Evolutionary conservation across 1,284 basidiomycete genomes (phyloP).

Genomic region (Phaffia rhodozyma): DNA sequence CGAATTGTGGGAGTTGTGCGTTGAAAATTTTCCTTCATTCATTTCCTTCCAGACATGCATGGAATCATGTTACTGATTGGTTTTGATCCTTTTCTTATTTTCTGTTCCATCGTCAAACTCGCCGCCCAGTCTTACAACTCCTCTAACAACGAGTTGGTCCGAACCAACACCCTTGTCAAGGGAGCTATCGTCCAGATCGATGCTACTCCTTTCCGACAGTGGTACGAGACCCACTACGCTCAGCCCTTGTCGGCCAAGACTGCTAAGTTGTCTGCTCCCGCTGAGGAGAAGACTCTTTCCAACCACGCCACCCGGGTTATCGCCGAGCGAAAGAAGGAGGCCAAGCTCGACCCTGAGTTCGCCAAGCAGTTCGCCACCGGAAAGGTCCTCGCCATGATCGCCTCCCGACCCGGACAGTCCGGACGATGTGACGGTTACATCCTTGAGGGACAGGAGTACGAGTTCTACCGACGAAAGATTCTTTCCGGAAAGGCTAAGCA

Average conservation of each 20-base stretch:
- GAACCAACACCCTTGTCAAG: slow-evolving; percentile 96
- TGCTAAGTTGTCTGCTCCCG: slow-evolving; percentile 40
- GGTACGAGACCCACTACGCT: slow-evolving; percentile 94
- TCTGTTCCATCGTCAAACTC: background rate
- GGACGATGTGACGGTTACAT: slow-evolving; percentile 91
- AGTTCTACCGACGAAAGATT: slow-evolving; percentile 90
- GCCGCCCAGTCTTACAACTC: slow-evolving; percentile 75
- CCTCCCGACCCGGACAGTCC: slow-evolving; percentile 85
- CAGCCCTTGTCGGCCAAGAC: slow-evolving; percentile 67
- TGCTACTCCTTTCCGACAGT: slow-evolving; percentile 93
- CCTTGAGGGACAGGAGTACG: slow-evolving; percentile 40
- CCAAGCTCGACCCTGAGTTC: slow-evolving; percentile 61
- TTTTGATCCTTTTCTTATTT: background rate
- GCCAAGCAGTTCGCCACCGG: slow-evolving; percentile 61
- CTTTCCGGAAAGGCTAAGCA: slow-evolving; percentile 72
- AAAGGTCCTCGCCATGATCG: slow-evolving; percentile 64
- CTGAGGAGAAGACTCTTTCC: slow-evolving; percentile 63
- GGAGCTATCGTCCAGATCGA: slow-evolving; percentile 87
- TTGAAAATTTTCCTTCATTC: slow-evolving; percentile 24
- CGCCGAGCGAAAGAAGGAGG: slow-evolving; percentile 81
- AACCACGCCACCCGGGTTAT: slow-evolving; percentile 74
- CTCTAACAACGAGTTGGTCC: slow-evolving; percentile 96
- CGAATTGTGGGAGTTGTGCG: slow-evolving; percentile 86
- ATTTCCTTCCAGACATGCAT: slow-evolving; percentile 3
- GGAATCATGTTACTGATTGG: background rate